Evolutionary conservation across 148 eudicot species (phyloP).

Genomic region (Vaccinium vitisidaea): DNA sequence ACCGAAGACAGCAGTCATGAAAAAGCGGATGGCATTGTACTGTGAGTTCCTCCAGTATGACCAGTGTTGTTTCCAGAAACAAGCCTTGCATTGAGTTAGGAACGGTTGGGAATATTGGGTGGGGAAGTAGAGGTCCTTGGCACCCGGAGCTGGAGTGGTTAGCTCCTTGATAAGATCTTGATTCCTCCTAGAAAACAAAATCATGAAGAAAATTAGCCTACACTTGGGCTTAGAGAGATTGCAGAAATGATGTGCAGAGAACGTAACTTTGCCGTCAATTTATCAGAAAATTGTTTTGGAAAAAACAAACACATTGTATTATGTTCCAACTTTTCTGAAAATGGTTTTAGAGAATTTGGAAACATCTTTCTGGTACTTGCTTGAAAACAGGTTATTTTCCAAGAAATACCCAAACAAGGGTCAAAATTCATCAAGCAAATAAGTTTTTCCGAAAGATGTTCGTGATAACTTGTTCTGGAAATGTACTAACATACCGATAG

Average conservation of each 20-base stretch:
- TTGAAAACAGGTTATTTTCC: not conserved
- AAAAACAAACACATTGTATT: not conserved
- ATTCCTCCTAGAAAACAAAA: constrained; percentile 18
- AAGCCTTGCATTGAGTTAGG: not conserved
- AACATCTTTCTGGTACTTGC: not conserved
- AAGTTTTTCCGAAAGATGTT: not conserved
- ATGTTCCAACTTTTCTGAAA: not conserved
- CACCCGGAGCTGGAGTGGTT: constrained; percentile 16
- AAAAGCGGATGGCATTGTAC: constrained; percentile 19
- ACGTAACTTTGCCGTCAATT: not conserved
- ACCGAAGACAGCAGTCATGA: constrained; percentile 11
- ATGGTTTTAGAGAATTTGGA: not conserved
- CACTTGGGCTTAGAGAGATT: not conserved
- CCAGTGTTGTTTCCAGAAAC: constrained; percentile 20
- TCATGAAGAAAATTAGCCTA: not conserved
- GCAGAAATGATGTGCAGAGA: not conserved
- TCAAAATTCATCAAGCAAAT: not conserved
- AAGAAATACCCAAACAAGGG: not conserved
- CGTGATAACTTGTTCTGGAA: not conserved
- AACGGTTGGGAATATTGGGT: constrained; percentile 16
- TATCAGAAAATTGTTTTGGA: not conserved
- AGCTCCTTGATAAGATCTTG: constrained; percentile 22
- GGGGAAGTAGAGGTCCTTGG: constrained; percentile 24
- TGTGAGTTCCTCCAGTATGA: constrained; percentile 27
- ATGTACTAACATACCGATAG: constrained; percentile 6